Percentiles rank a stretch among this genome's conserved stretches.
Conservation (phyloP, 192 early-diverging fungal genomes). For the Lunasporangiospora selenospora region DNA sequence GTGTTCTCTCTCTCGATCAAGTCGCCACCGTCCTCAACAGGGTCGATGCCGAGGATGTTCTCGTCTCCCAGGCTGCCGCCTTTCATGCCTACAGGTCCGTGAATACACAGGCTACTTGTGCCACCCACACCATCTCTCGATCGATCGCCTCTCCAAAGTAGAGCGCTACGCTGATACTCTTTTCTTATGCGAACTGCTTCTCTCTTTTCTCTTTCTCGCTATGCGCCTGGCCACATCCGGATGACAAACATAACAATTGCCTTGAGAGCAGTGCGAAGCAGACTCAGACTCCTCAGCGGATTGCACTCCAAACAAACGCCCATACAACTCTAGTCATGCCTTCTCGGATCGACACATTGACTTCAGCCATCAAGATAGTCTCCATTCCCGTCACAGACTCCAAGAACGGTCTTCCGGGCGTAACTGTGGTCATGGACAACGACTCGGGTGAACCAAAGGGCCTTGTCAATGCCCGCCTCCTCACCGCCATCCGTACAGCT, state of each 20-base stretch:
- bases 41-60: constrained; percentile 22
- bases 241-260: too few relatives aligned
- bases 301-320: constrained; percentile 34
- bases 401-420: constrained; percentile 51
- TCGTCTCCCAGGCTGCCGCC: constrained; percentile 28
- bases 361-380: constrained; percentile 56
- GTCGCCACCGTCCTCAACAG: constrained; percentile 30
- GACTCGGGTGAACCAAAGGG: constrained; percentile 48
- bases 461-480: constrained; percentile 53
- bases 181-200: too few relatives aligned
- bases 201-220: too few relatives aligned
- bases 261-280: constrained; percentile 23
- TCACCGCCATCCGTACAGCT: constrained; percentile 59
- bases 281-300: constrained; percentile 55
- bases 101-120: too few relatives aligned
- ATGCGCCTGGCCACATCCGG: too few relatives aligned
- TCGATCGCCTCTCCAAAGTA: too few relatives aligned
- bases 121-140: too few relatives aligned
- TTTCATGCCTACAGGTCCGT: constrained; percentile 46
- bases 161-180: too few relatives aligned
- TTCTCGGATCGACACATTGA: constrained; percentile 48
- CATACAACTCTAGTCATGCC: constrained; percentile 60
- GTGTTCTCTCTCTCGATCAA: constrained; percentile 30
- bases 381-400: constrained; percentile 52
- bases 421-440: constrained; percentile 53